These are phyloP conservation scores for Takashimella koratensis DNA, from an alignment of 1,284 basidiomycete genomes.

Conservation along the genomic window DNA sequence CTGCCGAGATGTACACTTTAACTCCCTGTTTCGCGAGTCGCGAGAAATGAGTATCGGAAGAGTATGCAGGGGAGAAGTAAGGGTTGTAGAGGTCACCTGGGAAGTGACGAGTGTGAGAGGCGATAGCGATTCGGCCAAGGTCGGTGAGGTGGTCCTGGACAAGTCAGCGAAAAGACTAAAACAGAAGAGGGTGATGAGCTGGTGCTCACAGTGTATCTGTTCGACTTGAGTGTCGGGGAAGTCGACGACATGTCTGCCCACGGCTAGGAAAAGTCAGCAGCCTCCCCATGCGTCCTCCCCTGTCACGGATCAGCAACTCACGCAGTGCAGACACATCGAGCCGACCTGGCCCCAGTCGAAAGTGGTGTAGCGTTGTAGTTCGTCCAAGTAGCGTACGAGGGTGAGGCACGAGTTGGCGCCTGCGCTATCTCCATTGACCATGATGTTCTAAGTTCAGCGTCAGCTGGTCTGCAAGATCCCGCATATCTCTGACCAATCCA, in stretches of 20 bases:
- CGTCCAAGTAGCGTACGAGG: conserved; percentile 13
- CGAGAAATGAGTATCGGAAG: conserved; percentile 6
- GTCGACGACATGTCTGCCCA: conserved; percentile 8
- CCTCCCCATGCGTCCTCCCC: neutral
- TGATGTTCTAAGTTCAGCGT: conserved; percentile 17
- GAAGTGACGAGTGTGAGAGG: conserved; percentile 4
- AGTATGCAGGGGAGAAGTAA: conserved; percentile 10
- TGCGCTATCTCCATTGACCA: conserved; percentile 9
- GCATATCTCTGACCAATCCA: too few species aligned
- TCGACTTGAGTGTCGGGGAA: conserved; percentile 6
- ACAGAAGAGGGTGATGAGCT: neutral
- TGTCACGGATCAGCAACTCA: neutral
- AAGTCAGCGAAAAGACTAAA: neutral
- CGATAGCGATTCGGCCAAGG: neutral
- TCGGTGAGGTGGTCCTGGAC: conserved; percentile 11
- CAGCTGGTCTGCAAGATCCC: too few species aligned
- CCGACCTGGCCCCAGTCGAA: neutral
- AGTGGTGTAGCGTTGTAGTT: conserved; percentile 1
- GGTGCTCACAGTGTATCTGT: conserved; percentile 8
- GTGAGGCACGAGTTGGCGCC: conserved; percentile 9
- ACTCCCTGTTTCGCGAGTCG: conserved; percentile 9
- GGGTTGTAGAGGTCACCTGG: conserved; percentile 2
- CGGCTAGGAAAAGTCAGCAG: conserved; percentile 2
- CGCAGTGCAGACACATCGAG: neutral
- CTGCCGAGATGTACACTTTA: conserved; percentile 8